A percentile compares a stretch with the other conserved stretches of the same genome.
Conservation (phyloP, 2,329 filamentous ascomycete genomes). For the Colletotrichum paranaense region DNA sequence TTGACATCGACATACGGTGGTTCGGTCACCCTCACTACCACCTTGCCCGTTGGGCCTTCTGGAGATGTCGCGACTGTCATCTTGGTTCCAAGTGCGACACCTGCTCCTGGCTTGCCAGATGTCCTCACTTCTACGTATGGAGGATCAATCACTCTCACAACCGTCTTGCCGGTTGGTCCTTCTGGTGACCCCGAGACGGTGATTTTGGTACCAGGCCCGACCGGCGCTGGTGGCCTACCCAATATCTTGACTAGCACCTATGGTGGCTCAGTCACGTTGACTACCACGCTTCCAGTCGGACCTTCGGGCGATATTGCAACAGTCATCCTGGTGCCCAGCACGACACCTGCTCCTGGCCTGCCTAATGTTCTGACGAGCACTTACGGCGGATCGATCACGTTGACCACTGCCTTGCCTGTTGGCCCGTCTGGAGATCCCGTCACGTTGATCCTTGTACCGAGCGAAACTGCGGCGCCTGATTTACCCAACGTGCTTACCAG, state of each 20-base stretch:
- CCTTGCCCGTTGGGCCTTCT: not conserved
- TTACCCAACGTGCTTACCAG: not conserved
- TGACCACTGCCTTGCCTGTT: not conserved
- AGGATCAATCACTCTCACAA: not conserved
- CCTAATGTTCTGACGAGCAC: not conserved
- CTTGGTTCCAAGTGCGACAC: not conserved
- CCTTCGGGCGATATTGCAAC: not conserved
- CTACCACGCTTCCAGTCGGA: not conserved
- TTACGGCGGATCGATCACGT: not conserved
- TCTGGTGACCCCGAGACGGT: not conserved
- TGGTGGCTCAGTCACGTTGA: slow-evolving; percentile 7
- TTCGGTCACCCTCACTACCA: slow-evolving; percentile 2
- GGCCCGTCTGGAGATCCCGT: not conserved
- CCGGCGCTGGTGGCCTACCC: not conserved
- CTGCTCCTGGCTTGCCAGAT: not conserved
- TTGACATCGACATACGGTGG: not conserved
- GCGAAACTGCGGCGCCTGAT: not conserved
- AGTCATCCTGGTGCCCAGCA: not conserved
- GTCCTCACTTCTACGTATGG: not conserved
- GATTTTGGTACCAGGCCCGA: not conserved
- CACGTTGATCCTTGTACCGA: not conserved
- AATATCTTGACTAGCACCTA: slow-evolving; percentile 16
- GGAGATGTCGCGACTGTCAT: slow-evolving; percentile 1
- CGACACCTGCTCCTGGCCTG: not conserved
- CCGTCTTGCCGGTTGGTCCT: not conserved